Conservation (phyloP, 2,329 filamentous ascomycete species). For the Trichoderma atrobrunneum region DNA sequence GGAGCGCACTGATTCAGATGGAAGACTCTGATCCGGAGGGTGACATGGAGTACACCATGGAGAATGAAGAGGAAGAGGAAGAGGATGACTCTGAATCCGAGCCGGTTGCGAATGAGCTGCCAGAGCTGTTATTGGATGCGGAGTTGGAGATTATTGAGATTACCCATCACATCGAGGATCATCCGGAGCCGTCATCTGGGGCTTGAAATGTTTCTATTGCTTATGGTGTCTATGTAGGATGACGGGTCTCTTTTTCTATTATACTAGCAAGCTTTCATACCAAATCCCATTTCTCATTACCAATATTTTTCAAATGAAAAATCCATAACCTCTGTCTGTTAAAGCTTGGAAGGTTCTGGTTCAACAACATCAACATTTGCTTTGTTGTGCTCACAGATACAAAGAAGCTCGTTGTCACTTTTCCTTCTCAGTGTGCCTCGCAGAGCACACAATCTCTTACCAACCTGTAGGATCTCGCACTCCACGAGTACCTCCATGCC, state of each 20-base stretch:
- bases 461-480: slow-evolving; percentile 57
- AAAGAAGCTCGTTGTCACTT: slow-evolving; percentile 51
- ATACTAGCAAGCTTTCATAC: neutral
- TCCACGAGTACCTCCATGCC: slow-evolving; percentile 53
- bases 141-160: slow-evolving; percentile 24
- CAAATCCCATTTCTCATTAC: neutral
- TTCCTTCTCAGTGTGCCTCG: slow-evolving; percentile 53
- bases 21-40: slow-evolving; percentile 27
- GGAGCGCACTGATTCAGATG: slow-evolving; percentile 27
- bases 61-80: slow-evolving; percentile 32
- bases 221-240: neutral
- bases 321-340: neutral
- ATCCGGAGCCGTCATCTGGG: neutral
- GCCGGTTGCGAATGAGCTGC: slow-evolving; percentile 27
- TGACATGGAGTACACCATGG: slow-evolving; percentile 29
- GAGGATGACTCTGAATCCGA: slow-evolving; percentile 29
- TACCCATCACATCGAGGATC: slow-evolving; percentile 14
- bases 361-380: slow-evolving; percentile 60
- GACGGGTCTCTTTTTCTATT: neutral
- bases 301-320: neutral
- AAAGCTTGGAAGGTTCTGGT: slow-evolving; percentile 34
- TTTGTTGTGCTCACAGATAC: slow-evolving; percentile 63
- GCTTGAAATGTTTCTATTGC: neutral
- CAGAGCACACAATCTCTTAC: slow-evolving; percentile 52
- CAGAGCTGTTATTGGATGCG: slow-evolving; percentile 27